These are phyloP conservation scores for Ustilago sp. DNA, from an alignment of 1,284 basidiomycete species.

Conservation along the genomic window DNA sequence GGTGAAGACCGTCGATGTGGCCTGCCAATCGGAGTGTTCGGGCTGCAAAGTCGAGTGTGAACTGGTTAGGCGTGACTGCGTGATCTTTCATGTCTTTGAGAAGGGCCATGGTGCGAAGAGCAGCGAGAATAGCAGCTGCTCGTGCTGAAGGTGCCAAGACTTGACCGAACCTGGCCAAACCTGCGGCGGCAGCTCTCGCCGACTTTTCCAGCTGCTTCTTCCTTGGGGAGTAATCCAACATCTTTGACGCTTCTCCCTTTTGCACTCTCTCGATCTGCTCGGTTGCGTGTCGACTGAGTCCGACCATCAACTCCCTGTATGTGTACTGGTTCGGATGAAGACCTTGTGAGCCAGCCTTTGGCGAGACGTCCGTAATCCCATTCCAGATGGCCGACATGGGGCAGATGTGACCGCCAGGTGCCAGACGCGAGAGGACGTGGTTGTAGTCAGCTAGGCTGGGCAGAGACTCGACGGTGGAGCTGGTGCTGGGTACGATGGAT, in stretches of 20 bases:
- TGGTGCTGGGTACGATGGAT: slow-evolving; percentile 26
- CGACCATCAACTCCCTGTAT: slow-evolving; percentile 59
- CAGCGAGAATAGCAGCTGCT: slow-evolving; percentile 49
- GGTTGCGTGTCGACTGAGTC: slow-evolving; percentile 54
- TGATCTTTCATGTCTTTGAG: slow-evolving; percentile 58
- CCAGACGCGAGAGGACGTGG: slow-evolving; percentile 52
- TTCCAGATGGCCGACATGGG: slow-evolving; percentile 60
- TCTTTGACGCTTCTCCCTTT: slow-evolving; percentile 38
- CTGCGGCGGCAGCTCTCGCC: slow-evolving; percentile 32
- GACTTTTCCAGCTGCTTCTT: slow-evolving; percentile 37
- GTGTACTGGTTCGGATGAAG: slow-evolving; percentile 48
- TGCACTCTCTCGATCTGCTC: slow-evolving; percentile 54
- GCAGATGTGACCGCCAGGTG: slow-evolving; percentile 51
- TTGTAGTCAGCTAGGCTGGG: slow-evolving; percentile 57
- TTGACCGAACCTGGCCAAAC: slow-evolving; percentile 37
- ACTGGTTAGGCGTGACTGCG: slow-evolving; percentile 37
- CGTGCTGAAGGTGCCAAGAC: slow-evolving; percentile 43
- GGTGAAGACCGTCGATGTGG: slow-evolving; percentile 55
- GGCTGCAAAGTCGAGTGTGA: slow-evolving; percentile 61
- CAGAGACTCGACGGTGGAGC: slow-evolving; percentile 24
- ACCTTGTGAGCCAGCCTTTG: slow-evolving; percentile 7
- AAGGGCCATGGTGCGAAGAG: slow-evolving; percentile 49
- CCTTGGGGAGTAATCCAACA: slow-evolving; percentile 37
- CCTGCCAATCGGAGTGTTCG: slow-evolving; percentile 61
- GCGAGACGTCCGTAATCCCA: slow-evolving; percentile 36